Evolutionary conservation across 169 alveolate species (phyloP).

Genomic region (Plasmodium gaboni): DNA sequence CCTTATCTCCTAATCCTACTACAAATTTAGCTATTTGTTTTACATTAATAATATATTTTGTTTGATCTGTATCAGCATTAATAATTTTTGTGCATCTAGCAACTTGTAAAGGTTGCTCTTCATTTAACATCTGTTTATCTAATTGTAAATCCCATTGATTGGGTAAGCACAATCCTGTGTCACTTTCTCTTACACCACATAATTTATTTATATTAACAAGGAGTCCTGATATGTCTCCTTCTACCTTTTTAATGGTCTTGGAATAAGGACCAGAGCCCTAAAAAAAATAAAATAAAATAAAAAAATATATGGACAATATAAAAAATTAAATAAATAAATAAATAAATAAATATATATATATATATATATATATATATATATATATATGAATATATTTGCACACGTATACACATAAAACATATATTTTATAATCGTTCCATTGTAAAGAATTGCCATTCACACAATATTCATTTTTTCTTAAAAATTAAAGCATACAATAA

Average conservation of each 20-base stretch:
- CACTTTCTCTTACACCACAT: slow-evolving; percentile 97
- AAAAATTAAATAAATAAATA: neutral
- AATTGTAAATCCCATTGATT: slow-evolving; percentile 98
- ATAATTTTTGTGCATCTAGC: slow-evolving; percentile 98
- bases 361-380: neutral
- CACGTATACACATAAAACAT: neutral
- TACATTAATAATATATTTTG: slow-evolving; percentile 95
- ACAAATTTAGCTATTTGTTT: slow-evolving; percentile 99
- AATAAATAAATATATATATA: neutral
- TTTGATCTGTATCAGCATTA: slow-evolving; percentile 97
- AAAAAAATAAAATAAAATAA: neutral
- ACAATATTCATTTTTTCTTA: no score
- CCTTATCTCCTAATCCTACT: slow-evolving; percentile 98
- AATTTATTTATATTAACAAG: slow-evolving; percentile 83
- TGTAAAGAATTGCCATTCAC: no score
- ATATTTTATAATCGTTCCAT: no score
- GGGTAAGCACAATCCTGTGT: slow-evolving; percentile 99
- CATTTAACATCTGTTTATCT: slow-evolving; percentile 96
- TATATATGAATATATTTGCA: neutral
- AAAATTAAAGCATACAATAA: no score
- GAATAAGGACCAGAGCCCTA: slow-evolving; percentile 88
- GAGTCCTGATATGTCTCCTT: slow-evolving; percentile 82
- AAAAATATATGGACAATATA: neutral
- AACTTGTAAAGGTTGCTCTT: slow-evolving; percentile 97
- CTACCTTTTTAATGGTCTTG: slow-evolving; percentile 82